Evolutionary conservation across 2,329 filamentous ascomycete genomes (phyloP).

Genomic region (Xylaria multiplex): DNA sequence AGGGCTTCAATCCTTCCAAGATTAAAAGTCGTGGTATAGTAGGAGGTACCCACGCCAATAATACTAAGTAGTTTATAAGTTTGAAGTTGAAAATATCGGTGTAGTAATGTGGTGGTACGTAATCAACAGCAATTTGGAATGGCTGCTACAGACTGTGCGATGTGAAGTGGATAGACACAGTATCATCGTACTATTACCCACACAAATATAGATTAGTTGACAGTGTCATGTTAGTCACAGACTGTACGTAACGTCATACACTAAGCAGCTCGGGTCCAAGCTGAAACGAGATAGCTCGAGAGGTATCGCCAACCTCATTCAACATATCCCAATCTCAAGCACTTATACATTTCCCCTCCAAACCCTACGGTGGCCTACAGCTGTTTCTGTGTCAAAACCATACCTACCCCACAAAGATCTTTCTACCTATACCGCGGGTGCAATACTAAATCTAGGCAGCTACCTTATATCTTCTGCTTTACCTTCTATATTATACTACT

Average conservation of each 20-base stretch:
- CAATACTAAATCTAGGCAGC: too few relatives aligned
- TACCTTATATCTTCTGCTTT: too few relatives aligned
- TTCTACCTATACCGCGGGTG: too few relatives aligned
- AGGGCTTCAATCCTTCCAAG: too few relatives aligned
- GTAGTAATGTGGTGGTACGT: slow-evolving; percentile 14
- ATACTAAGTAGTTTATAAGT: background rate
- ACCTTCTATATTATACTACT: too few relatives aligned
- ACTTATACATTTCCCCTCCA: background rate
- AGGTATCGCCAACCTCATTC: slow-evolving; percentile 3
- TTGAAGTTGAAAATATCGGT: background rate
- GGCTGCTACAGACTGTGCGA: background rate
- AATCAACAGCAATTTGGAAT: slow-evolving; percentile 29
- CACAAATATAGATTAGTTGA: background rate
- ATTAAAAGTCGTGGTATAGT: background rate
- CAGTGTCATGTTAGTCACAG: background rate
- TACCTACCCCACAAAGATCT: too few relatives aligned
- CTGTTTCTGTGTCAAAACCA: too few relatives aligned
- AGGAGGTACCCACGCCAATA: too few relatives aligned
- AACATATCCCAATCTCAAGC: background rate
- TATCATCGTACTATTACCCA: background rate
- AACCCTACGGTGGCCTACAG: too few relatives aligned
- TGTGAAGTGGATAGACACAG: background rate
- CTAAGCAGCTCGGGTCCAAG: slow-evolving; percentile 4
- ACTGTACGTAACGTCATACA: slow-evolving; percentile 27
- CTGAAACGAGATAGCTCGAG: slow-evolving; percentile 1